Conservation (phyloP, 2,329 filamentous ascomycete genomes). For the Fusarium sp. region DNA sequence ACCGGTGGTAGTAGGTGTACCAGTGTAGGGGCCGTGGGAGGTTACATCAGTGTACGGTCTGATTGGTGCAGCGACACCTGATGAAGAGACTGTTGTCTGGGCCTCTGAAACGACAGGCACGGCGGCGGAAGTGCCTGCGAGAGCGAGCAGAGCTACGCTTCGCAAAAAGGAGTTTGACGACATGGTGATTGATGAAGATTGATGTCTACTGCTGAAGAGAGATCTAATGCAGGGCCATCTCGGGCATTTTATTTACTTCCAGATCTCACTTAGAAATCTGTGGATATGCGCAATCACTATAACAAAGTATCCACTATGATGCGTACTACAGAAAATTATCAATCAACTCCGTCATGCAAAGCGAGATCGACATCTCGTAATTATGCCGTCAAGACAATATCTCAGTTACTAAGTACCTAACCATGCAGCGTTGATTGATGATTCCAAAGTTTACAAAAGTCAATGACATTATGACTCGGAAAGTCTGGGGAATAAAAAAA, state of each 20-base stretch:
- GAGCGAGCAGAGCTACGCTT: slow-evolving; percentile 14
- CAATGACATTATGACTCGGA: slow-evolving; percentile 25
- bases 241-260: neutral
- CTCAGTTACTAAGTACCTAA: too few relatives aligned
- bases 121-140: slow-evolving; percentile 40
- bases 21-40: slow-evolving; percentile 75
- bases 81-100: slow-evolving; percentile 51
- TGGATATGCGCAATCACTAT: neutral
- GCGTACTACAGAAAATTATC: slow-evolving; percentile 1
- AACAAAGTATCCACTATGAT: slow-evolving; percentile 19
- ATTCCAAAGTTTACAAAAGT: slow-evolving; percentile 2
- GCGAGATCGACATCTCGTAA: slow-evolving; percentile 6
- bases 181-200: slow-evolving; percentile 12
- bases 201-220: neutral
- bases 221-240: neutral
- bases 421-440: too few relatives aligned
- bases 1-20: slow-evolving; percentile 74
- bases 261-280: neutral
- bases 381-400: slow-evolving; percentile 14
- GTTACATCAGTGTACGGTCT: slow-evolving; percentile 67
- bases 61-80: slow-evolving; percentile 41
- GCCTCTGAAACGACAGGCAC: slow-evolving; percentile 51
- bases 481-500: neutral
- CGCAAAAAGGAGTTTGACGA: slow-evolving; percentile 1
- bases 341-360: slow-evolving; percentile 10